These are phyloP conservation scores for Diaporthe batatas DNA, from an alignment of 2,329 filamentous ascomycete genomes.

Conservation along the genomic window DNA sequence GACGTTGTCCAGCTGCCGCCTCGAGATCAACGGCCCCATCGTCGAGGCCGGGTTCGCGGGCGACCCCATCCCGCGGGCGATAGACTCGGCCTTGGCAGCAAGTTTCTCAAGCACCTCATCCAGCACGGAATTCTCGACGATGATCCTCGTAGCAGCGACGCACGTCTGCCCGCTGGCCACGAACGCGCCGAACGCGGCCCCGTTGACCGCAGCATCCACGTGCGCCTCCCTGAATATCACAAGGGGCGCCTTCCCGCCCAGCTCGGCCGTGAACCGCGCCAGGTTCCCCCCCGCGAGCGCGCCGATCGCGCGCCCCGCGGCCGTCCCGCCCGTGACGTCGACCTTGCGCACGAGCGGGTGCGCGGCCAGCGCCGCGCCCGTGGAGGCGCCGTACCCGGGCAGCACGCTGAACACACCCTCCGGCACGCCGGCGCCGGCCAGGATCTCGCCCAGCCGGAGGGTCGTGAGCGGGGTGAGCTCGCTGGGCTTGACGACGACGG, in stretches of 20 bases:
- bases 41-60: constrained; percentile 68
- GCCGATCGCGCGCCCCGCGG: constrained; percentile 77
- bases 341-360: constrained; percentile 72
- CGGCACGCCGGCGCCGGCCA: constrained; percentile 77
- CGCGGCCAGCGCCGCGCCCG: constrained; percentile 66
- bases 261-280: constrained; percentile 78
- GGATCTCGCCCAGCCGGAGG: constrained; percentile 70
- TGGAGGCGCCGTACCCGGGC: constrained; percentile 65
- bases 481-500: constrained; percentile 72
- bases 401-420: constrained; percentile 77
- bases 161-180: constrained; percentile 69
- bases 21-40: constrained; percentile 75
- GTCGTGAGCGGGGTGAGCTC: constrained; percentile 73
- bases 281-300: constrained; percentile 75
- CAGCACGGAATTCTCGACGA: constrained; percentile 78
- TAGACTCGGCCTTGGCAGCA: constrained; percentile 71
- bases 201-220: constrained; percentile 75
- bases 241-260: constrained; percentile 79
- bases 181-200: constrained; percentile 72
- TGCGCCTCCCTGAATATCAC: constrained; percentile 76
- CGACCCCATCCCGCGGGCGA: constrained; percentile 67
- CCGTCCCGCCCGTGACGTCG: constrained; percentile 81
- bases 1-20: constrained; percentile 74
- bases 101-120: constrained; percentile 75
- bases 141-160: constrained; percentile 80